Evolutionary conservation across 805 yeast species (phyloP).

Genomic region (Kazachstania martiniae): DNA sequence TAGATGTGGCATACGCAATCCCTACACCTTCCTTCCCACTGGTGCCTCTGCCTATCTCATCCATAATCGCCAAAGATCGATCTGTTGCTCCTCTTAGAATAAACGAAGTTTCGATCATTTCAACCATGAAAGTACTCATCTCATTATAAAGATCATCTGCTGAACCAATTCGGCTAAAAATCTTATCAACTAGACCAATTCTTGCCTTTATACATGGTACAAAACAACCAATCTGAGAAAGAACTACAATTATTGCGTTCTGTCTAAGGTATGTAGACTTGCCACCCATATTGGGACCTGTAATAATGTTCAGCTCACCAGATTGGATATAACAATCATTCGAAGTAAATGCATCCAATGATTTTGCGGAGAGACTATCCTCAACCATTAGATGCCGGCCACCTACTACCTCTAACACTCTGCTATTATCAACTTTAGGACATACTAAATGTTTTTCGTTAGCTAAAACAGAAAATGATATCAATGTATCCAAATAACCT

Average conservation of each 20-base stretch:
- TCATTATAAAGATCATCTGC: constrained; percentile 72
- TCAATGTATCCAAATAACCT: constrained; percentile 61
- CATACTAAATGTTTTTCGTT: constrained; percentile 53
- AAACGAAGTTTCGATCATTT: constrained; percentile 73
- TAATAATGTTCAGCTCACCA: constrained; percentile 45
- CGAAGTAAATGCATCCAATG: constrained; percentile 26
- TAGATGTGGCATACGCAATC: constrained; percentile 67
- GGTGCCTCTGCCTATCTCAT: constrained; percentile 87
- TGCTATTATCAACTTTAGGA: constrained; percentile 48
- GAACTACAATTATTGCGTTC: constrained; percentile 54
- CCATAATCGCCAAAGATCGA: constrained; percentile 65
- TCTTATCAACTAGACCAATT: constrained; percentile 65
- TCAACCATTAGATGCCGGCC: constrained; percentile 90
- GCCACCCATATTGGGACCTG: constrained; percentile 90
- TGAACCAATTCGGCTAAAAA: constrained; percentile 75
- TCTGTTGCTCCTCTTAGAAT: constrained; percentile 57
- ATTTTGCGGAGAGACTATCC: constrained; percentile 43
- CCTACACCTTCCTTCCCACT: constrained; percentile 78
- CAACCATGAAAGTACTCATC: constrained; percentile 87
- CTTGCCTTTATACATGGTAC: constrained; percentile 57
- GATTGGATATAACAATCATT: constrained; percentile 24
- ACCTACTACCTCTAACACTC: constrained; percentile 37
- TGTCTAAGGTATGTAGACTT: constrained; percentile 69
- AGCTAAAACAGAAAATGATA: constrained; percentile 65
- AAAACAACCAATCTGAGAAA: constrained; percentile 67